Percentiles rank a stretch among this genome's conserved stretches.
phyloP scores from a whole-genome alignment of 2,329 filamentous ascomycete genomes.

The Phialemoniopsis sp. region DNA sequence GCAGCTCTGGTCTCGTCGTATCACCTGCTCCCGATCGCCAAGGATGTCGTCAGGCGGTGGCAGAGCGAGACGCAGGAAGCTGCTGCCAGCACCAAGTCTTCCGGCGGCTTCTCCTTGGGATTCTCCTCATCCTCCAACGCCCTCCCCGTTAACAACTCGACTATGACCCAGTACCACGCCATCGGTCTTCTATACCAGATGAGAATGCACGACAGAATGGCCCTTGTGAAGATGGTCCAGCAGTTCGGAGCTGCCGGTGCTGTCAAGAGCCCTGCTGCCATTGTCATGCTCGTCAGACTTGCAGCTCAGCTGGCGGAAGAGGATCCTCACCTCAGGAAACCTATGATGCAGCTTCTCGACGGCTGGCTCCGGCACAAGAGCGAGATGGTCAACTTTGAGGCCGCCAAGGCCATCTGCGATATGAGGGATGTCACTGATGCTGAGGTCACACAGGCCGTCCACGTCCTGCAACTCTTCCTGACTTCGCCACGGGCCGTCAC shows the following conservation, averaged over 20 bases:
- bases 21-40: slow-evolving; percentile 92
- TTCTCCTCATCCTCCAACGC: slow-evolving; percentile 78
- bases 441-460: slow-evolving; percentile 87
- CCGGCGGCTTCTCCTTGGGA: slow-evolving; percentile 83
- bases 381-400: slow-evolving; percentile 99
- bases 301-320: slow-evolving; percentile 94
- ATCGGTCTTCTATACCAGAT: slow-evolving; percentile 97
- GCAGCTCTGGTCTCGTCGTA: slow-evolving; percentile 96
- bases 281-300: slow-evolving; percentile 86
- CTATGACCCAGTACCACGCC: slow-evolving; percentile 97
- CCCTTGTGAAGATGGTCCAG: slow-evolving; percentile 99
- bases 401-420: slow-evolving; percentile 95
- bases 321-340: slow-evolving; percentile 80
- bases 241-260: slow-evolving; percentile 90
- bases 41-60: slow-evolving; percentile 94
- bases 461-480: slow-evolving; percentile 93
- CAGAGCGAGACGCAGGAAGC: slow-evolving; percentile 98
- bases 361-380: slow-evolving; percentile 98
- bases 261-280: slow-evolving; percentile 90
- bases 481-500: slow-evolving; percentile 93
- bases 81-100: slow-evolving; percentile 83
- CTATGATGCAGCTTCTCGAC: slow-evolving; percentile 96
- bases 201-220: slow-evolving; percentile 96
- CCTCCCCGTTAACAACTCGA: slow-evolving; percentile 83
- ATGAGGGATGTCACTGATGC: slow-evolving; percentile 89